These are phyloP conservation scores for Phoma sp. DNA, from an alignment of 2,329 filamentous ascomycete genomes.

Conservation along the genomic window DNA sequence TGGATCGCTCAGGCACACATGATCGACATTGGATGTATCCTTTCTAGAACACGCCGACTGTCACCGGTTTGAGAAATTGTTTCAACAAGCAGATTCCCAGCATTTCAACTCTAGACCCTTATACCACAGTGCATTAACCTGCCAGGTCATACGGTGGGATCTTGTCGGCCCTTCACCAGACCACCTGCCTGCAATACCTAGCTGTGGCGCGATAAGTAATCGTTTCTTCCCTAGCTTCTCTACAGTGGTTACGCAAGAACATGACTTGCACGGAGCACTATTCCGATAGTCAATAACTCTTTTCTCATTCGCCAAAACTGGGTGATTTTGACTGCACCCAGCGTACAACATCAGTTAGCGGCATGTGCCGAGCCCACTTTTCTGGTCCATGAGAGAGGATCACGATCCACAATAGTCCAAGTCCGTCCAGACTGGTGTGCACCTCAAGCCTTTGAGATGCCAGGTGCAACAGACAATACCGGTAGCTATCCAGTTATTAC, in stretches of 20 bases:
- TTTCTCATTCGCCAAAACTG: background rate
- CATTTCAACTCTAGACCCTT: too few species aligned
- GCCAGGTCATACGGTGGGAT: background rate
- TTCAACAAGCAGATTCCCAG: too few species aligned
- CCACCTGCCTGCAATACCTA: background rate
- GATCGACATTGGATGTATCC: background rate
- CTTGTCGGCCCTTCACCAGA: background rate
- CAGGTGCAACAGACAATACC: background rate
- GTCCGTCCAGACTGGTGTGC: background rate
- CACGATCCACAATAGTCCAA: background rate
- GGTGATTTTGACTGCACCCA: background rate
- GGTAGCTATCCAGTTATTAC: background rate
- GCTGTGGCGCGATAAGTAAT: background rate
- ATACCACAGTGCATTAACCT: background rate
- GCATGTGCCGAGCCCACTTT: background rate
- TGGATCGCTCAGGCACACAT: background rate
- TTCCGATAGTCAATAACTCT: constrained; percentile 6
- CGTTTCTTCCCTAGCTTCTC: background rate
- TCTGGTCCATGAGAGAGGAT: background rate
- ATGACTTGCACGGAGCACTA: constrained; percentile 1
- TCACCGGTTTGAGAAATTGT: background rate
- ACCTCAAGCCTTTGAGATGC: background rate
- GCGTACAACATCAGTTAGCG: background rate
- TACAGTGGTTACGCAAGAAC: background rate
- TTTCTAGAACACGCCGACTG: background rate